Evolutionary conservation across 345 rosid species (phyloP).

Genomic region (Psidium friedrichsthalianum): DNA sequence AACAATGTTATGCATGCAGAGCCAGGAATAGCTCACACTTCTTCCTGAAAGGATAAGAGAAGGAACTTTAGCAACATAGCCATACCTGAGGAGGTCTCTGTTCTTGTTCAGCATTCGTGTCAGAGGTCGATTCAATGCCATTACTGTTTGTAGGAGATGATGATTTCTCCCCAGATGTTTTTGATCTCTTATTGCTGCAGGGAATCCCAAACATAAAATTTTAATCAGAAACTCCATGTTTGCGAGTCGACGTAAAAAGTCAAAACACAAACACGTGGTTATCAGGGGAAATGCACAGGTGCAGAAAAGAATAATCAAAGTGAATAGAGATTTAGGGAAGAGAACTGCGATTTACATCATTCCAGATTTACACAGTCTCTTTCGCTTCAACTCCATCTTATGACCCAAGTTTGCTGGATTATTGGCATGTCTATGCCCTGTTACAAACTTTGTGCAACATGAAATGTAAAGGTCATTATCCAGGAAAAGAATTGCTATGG

Average conservation of each 20-base stretch:
- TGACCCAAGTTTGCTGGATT: too few relatives aligned
- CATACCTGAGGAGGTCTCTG: slow-evolving; percentile 18
- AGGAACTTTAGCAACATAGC: neutral
- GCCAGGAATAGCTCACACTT: neutral
- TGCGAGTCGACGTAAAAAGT: neutral
- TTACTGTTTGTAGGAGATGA: slow-evolving; percentile 4
- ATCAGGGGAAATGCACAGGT: neutral
- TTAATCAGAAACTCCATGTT: neutral
- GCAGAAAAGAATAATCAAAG: neutral
- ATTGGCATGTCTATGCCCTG: too few relatives aligned
- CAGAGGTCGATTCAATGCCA: neutral
- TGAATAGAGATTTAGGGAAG: neutral
- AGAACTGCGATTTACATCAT: slow-evolving; percentile 22
- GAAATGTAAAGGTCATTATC: neutral
- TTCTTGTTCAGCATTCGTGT: neutral
- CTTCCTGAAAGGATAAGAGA: neutral
- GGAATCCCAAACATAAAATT: slow-evolving; percentile 1
- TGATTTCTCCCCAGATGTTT: slow-evolving; percentile 3
- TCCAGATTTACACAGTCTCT: slow-evolving; percentile 18
- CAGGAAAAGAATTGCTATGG: neutral
- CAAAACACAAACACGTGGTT: neutral
- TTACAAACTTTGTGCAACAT: slow-evolving; percentile 16
- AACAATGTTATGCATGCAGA: neutral
- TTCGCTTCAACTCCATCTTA: neutral
- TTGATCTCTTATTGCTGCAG: slow-evolving; percentile 12